These are phyloP conservation scores for Clavariopsis aquatica DNA, from an alignment of 495 filamentous ascomycete genomes.

Conservation along the genomic window DNA sequence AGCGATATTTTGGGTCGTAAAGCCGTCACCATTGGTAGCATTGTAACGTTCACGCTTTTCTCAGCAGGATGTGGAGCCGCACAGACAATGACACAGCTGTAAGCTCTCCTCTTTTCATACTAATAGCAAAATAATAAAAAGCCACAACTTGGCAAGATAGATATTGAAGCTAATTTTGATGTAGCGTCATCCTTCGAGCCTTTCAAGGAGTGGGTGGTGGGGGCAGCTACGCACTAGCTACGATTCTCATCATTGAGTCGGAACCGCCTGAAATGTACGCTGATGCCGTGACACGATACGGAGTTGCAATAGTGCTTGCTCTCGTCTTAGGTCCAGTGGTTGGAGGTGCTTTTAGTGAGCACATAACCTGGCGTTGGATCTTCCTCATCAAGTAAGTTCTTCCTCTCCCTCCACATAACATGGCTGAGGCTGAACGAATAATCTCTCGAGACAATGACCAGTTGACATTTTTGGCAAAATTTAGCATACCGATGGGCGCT, in stretches of 20 bases:
- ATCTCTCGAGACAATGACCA: no score
- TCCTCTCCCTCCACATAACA: no score
- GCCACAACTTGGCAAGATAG: neutral
- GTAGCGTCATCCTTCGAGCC: neutral
- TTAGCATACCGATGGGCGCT: neutral
- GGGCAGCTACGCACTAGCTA: conserved; percentile 46
- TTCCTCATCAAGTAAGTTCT: no score
- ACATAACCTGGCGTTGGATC: no score
- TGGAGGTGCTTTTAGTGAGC: no score
- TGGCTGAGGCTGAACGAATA: no score
- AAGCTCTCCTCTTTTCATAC: conserved; percentile 28
- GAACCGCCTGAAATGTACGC: conserved; percentile 44
- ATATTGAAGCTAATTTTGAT: no score
- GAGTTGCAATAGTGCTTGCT: conserved; percentile 17
- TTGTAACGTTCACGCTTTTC: conserved; percentile 39
- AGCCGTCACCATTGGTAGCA: conserved; percentile 38
- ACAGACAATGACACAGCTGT: conserved; percentile 45
- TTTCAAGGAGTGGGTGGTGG: conserved; percentile 11
- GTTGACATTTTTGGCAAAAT: no score
- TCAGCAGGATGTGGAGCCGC: conserved; percentile 5
- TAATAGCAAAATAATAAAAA: no score
- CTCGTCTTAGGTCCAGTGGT: conserved; percentile 48
- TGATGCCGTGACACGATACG: conserved; percentile 45
- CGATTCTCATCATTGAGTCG: conserved; percentile 57
- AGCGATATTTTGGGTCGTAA: conserved; percentile 44